Evolutionary conservation across 805 yeast genomes (phyloP).

Genomic region (Candida succiphila): DNA sequence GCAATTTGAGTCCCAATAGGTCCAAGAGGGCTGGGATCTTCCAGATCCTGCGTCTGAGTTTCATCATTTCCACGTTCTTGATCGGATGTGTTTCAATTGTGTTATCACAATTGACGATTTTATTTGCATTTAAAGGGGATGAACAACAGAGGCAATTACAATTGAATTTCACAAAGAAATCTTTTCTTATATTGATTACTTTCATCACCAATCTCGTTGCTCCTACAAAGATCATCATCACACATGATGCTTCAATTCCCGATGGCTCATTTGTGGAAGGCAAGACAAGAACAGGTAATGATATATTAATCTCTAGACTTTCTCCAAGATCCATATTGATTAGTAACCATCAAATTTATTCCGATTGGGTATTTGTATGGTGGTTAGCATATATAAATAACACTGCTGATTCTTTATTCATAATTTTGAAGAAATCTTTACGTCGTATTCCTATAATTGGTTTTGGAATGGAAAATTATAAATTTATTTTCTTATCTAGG

Average conservation of each 20-base stretch:
- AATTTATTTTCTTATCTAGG: conserved; percentile 72
- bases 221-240: conserved; percentile 41
- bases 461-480: conserved; percentile 71
- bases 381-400: conserved; percentile 64
- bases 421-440: conserved; percentile 71
- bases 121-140: conserved; percentile 19
- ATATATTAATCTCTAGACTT: conserved; percentile 6
- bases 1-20: too few species aligned
- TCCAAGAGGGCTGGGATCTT: conserved; percentile 13
- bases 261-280: conserved; percentile 20
- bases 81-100: conserved; percentile 35
- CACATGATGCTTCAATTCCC: conserved; percentile 32
- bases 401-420: conserved; percentile 56
- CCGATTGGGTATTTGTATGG: conserved; percentile 93
- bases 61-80: conserved; percentile 17
- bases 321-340: conserved; percentile 38
- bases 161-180: conserved; percentile 44
- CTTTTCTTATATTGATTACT: conserved; percentile 45
- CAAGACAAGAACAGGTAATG: conserved; percentile 13
- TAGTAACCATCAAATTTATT: conserved; percentile 89
- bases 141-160: conserved; percentile 28
- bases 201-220: conserved; percentile 40
- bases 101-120: conserved; percentile 33
- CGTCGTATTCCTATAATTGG: conserved; percentile 68
- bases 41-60: conserved; percentile 14